Evolutionary conservation across 2,329 filamentous ascomycete genomes (phyloP).

Genomic region (Parascedosporium putredinis): DNA sequence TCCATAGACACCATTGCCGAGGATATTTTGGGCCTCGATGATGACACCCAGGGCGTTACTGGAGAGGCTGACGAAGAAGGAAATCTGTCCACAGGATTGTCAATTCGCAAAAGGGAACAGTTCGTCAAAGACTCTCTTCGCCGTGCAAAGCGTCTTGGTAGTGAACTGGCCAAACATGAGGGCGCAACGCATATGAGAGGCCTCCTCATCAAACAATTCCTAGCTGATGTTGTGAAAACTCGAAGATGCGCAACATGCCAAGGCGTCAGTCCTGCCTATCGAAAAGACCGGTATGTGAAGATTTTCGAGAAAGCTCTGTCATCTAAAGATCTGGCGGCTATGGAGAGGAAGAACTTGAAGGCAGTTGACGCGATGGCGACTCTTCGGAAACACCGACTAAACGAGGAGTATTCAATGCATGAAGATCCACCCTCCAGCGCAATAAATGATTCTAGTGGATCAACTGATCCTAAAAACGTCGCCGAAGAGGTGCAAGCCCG

Average conservation of each 20-base stretch:
- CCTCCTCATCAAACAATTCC: constrained; percentile 69
- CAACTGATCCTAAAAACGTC: constrained; percentile 32
- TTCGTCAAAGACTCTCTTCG: constrained; percentile 56
- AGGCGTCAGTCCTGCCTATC: constrained; percentile 69
- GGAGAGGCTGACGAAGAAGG: constrained; percentile 58
- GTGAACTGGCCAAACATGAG: constrained; percentile 64
- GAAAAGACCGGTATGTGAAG: constrained; percentile 86
- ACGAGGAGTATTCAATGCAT: constrained; percentile 31
- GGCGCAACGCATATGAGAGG: constrained; percentile 68
- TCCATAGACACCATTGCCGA: constrained; percentile 43
- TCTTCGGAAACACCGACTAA: constrained; percentile 18
- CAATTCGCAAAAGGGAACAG: constrained; percentile 22
- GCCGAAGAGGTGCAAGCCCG: constrained; percentile 26
- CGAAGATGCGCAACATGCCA: constrained; percentile 58
- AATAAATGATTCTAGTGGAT: background rate
- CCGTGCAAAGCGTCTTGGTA: background rate
- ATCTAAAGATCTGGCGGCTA: constrained; percentile 64
- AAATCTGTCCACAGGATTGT: constrained; percentile 34
- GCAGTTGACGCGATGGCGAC: constrained; percentile 57
- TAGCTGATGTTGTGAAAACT: constrained; percentile 58
- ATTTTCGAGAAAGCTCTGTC: constrained; percentile 79
- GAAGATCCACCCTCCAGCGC: constrained; percentile 27
- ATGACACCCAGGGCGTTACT: constrained; percentile 30
- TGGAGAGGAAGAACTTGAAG: constrained; percentile 59
- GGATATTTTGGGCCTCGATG: constrained; percentile 32